Conservation (phyloP, 148 eudicot species). For the Chenopodium formosanum region DNA sequence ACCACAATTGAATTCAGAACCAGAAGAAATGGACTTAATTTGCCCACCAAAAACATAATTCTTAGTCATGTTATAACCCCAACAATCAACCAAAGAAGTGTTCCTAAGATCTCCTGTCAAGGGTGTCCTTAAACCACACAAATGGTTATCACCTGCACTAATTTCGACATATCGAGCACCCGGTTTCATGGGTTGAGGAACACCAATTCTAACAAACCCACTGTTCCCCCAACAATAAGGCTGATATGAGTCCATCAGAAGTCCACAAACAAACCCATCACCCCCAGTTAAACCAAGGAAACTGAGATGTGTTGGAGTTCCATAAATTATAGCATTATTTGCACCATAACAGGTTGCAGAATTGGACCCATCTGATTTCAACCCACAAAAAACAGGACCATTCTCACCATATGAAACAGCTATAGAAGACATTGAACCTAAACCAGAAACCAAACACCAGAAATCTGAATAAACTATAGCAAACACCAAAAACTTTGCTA, state of each 20-base stretch:
- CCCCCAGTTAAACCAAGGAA: constrained; percentile 76
- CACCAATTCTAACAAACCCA: constrained; percentile 61
- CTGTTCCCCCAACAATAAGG: constrained; percentile 96
- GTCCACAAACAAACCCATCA: constrained; percentile 87
- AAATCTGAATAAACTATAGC: constrained; percentile 36
- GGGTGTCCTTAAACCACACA: constrained; percentile 77
- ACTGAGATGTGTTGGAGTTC: constrained; percentile 49
- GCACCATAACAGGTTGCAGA: constrained; percentile 74
- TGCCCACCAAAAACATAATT: constrained; percentile 61
- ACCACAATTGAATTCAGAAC: constrained; percentile 84
- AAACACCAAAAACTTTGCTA: constrained; percentile 31
- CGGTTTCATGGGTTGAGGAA: constrained; percentile 53
- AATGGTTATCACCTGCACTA: constrained; percentile 94
- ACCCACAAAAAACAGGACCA: constrained; percentile 85
- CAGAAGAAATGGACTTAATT: constrained; percentile 71
- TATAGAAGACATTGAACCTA: constrained; percentile 81
- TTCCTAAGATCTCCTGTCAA: constrained; percentile 52
- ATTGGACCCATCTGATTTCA: constrained; percentile 84
- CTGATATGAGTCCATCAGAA: constrained; percentile 46
- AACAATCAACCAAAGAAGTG: constrained; percentile 75
- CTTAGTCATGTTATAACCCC: constrained; percentile 95
- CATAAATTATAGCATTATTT: constrained; percentile 52
- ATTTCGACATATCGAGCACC: constrained; percentile 70
- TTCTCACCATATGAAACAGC: constrained; percentile 84
- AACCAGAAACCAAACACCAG: constrained; percentile 40